Conservation (phyloP, 2,329 filamentous ascomycete genomes). For the Eutypa lata region DNA sequence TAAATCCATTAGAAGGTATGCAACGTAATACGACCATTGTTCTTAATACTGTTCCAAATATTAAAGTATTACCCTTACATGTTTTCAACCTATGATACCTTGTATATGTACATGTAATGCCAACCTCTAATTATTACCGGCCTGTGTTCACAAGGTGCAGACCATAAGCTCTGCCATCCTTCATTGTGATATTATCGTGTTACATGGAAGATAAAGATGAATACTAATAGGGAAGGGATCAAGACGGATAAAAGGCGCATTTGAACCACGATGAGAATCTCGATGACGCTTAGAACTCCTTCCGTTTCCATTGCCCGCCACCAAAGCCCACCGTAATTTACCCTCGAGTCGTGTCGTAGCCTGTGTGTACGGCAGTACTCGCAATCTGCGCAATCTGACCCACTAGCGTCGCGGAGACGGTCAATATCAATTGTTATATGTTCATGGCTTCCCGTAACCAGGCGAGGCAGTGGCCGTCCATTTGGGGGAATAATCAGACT, state of each 20-base stretch:
- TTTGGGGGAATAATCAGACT: slow-evolving; percentile 6
- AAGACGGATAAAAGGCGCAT: slow-evolving; percentile 16
- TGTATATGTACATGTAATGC: too few species aligned
- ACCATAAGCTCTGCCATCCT: too few species aligned
- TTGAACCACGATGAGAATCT: slow-evolving; percentile 14
- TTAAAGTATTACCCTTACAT: too few species aligned
- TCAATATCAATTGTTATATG: slow-evolving; percentile 8
- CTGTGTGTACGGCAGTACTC: slow-evolving; percentile 16
- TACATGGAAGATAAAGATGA: slow-evolving; percentile 12
- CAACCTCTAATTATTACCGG: not conserved
- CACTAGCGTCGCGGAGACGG: slow-evolving; percentile 1
- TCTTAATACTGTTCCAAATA: too few species aligned
- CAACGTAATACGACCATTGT: too few species aligned
- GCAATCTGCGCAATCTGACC: not conserved
- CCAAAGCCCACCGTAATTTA: slow-evolving; percentile 1
- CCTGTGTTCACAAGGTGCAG: not conserved
- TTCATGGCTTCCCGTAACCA: slow-evolving; percentile 1
- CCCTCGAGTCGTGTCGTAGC: slow-evolving; percentile 8
- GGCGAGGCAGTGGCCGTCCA: not conserved
- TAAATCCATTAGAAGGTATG: too few species aligned
- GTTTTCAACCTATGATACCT: too few species aligned
- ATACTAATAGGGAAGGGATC: slow-evolving; percentile 11
- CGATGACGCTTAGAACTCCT: slow-evolving; percentile 9
- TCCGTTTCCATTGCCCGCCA: slow-evolving; percentile 7
- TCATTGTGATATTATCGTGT: not conserved